Percentiles rank a stretch among this genome's conserved stretches.
phyloP scores from a whole-genome alignment of 306 rosid species.

The Quercus gilva region DNA sequence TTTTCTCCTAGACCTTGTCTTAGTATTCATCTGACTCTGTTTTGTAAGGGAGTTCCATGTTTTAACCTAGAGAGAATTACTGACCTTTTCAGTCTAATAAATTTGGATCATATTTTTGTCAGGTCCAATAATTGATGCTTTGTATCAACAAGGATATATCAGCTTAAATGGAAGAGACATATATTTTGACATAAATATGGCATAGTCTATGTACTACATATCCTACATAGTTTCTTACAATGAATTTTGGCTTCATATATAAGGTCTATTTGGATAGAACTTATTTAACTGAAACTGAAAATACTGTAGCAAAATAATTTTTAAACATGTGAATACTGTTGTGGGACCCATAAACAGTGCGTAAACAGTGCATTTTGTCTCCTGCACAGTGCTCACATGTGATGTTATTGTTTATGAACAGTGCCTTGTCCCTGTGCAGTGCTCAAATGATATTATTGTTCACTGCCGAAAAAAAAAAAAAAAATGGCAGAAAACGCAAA shows the following conservation, averaged over 20 bases:
- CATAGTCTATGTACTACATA: background rate
- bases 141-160: background rate
- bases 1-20: constrained; percentile 31
- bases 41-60: background rate
- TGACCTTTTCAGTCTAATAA: constrained; percentile 5
- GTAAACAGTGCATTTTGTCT: too few species aligned
- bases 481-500: too few species aligned
- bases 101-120: background rate
- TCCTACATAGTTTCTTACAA: constrained; percentile 26
- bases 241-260: constrained; percentile 36
- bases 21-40: constrained; percentile 6
- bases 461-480: too few species aligned
- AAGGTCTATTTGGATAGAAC: too few species aligned
- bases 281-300: too few species aligned
- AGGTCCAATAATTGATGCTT: background rate
- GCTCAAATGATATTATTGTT: too few species aligned
- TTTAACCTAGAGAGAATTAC: background rate
- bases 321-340: too few species aligned
- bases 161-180: background rate
- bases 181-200: background rate
- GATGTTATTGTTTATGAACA: too few species aligned
- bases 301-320: too few species aligned
- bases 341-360: too few species aligned
- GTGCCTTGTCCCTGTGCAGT: too few species aligned
- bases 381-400: too few species aligned